Base-by-base conservation (phyloP, 2,329 filamentous ascomycete genomes). In the Trichothecium roseum region DNA sequence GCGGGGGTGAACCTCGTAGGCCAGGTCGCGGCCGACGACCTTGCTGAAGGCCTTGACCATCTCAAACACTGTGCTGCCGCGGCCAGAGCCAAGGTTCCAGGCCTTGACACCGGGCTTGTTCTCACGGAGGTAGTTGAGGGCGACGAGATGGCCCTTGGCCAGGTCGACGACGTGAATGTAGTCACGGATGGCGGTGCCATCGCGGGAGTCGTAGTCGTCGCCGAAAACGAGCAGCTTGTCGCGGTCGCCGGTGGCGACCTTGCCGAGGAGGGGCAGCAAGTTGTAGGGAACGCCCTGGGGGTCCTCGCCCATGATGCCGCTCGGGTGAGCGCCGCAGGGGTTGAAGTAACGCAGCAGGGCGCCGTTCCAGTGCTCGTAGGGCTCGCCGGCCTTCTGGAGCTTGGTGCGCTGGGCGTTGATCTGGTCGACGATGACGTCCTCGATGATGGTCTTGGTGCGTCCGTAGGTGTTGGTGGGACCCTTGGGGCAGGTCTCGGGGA, bases 381-480 rank as follows among this genome's bases (percentile, higher is more conserved):
- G 70, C 62, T 89, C 81, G 43, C 83, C 84, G 13, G 72, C 78
- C 69, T 93, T 94, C 63, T 78, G 73, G 38, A 79, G 70, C 50
- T 86, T 88, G 60, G 74, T 82, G 50, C 89, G 81, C 68, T 95
- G 81, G 14, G 89, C 84, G 40, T 84, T 81, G 61, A 96, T 74
- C 51, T 85, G 78, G 62, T 98, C 91, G 47, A 81, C 87, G 58
- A 98, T 95, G 60, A 94, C 80, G 46, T 70, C 74, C 69, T 98
- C 91, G 43, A 94, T 87, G 47, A 81, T 84, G 52, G 84, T 81
- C 70, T 98, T 98, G 45, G 91, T 98, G 63, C 86, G 86, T 44
- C 91, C 93, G 63, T 98, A 98, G 18, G 89, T 87, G 71, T 96
- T 98, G 47, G 91, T 98, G 12, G 91, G 86, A 35, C 87, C 89